A percentile compares a stretch with the other conserved stretches of the same genome.
Evolutionary conservation across 306 rosid genomes (phyloP).

Genomic region (Acacia acuminata): DNA sequence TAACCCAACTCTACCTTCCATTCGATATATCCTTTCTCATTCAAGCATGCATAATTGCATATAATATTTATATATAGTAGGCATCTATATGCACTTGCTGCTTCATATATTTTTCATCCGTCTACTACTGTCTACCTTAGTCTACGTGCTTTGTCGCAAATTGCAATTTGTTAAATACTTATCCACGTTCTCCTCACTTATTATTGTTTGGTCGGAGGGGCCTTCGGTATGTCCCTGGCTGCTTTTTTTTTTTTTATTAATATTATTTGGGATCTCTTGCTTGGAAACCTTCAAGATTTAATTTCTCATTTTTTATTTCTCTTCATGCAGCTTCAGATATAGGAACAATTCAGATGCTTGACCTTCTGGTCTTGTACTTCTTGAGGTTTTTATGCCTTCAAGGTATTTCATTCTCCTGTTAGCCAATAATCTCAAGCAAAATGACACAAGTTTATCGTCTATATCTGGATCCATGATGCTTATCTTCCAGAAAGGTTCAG

Average conservation of each 20-base stretch:
- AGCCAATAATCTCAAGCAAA: slow-evolving; percentile 25
- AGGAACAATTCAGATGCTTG: slow-evolving; percentile 32
- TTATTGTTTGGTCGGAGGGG: slow-evolving; percentile 7
- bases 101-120: slow-evolving; percentile 30
- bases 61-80: background rate
- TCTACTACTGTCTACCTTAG: slow-evolving; percentile 14
- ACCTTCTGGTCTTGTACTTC: slow-evolving; percentile 30
- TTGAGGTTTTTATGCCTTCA: slow-evolving; percentile 17
- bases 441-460: slow-evolving; percentile 1
- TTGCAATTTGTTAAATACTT: slow-evolving; percentile 1
- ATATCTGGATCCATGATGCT: background rate
- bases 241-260: background rate
- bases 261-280: slow-evolving; percentile 20
- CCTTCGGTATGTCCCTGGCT: slow-evolving; percentile 22
- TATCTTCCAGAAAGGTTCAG: slow-evolving; percentile 11
- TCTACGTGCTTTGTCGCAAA: slow-evolving; percentile 36
- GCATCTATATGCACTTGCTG: background rate
- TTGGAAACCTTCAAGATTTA: slow-evolving; percentile 10
- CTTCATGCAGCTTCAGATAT: slow-evolving; percentile 44
- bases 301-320: background rate
- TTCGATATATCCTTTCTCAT: background rate
- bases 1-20: background rate
- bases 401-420: slow-evolving; percentile 3
- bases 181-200: background rate
- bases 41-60: background rate